Base-by-base conservation (phyloP, 108 stramenopile species). In the Pseudonitzschia delicatissima region DNA sequence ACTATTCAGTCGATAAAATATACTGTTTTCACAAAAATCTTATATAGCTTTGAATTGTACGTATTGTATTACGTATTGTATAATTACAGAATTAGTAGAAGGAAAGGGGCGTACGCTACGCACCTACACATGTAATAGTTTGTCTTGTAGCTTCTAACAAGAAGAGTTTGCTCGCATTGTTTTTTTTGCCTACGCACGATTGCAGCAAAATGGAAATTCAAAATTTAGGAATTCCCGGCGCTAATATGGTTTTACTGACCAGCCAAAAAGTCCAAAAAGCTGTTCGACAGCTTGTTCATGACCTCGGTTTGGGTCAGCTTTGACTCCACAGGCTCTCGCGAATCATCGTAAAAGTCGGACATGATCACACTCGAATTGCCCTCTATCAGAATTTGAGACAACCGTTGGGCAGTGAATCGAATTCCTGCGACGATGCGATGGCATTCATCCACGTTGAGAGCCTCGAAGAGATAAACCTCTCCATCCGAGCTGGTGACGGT, bases 381-480 rank as follows among this genome's bases (percentile, higher is more conserved):
- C 1, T 76, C 68, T 51, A 87, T 80, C 20, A 88, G 26, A 15
- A 79, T 81, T 34, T 69, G 66, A 5, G 83, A 50, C 26, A 82
- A 71, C 23, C 91, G 68, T 12, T 71, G 37, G 28, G 85, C 67
- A 2, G 84, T 36, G 51, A 71, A 77, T 50, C 78, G 74, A 26
- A 89, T 57, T 21, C 88, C 88, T 40, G 36, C 62, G 34, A 89
- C 85, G 45, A 90, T 63, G 15, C 74, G 69, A 69, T 86, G 80
- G 12, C 82, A 57, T 21, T 77, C 74, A 20, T 63, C 62, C 12
- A 61, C 42, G 5, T 79, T 62, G 6, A 79, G 53, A 1, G 91
- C 77, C 61, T 92, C 88, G 68, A 92, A 88, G 25, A 88, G 67
- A 39, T 88, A 61, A 0, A 88, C 80, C 1, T 73, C 52, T n/a